These are phyloP conservation scores for Nidularia pulvinata DNA, from an alignment of 768 basidiomycete species.

Conservation along the genomic window DNA sequence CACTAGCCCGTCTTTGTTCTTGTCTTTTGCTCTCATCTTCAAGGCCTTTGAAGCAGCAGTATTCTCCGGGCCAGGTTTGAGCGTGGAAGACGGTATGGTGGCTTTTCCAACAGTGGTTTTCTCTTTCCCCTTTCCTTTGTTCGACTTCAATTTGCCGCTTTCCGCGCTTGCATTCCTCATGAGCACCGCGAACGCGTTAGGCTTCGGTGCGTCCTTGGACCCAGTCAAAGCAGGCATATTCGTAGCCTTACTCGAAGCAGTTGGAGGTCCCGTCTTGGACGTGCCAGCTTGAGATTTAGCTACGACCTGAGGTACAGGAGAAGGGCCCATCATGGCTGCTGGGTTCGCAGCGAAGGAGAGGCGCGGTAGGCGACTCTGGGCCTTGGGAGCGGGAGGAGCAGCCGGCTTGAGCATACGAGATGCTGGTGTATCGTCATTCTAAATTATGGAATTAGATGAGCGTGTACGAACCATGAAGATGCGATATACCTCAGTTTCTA, in stretches of 20 bases:
- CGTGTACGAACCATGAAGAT: not conserved
- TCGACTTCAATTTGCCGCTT: constrained; percentile 6
- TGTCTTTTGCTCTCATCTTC: not conserved
- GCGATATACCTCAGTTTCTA: constrained; percentile 16
- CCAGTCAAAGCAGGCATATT: not conserved
- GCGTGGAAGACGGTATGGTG: not conserved
- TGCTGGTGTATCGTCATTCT: not conserved
- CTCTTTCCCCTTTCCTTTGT: constrained; percentile 20
- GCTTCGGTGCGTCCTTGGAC: constrained; percentile 4
- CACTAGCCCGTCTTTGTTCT: constrained; percentile 7
- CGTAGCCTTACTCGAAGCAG: not conserved
- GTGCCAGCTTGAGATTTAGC: not conserved
- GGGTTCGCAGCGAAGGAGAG: constrained; percentile 15
- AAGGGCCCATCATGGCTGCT: constrained; percentile 11
- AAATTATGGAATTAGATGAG: not conserved
- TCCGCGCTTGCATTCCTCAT: constrained; percentile 22
- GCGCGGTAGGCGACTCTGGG: constrained; percentile 30
- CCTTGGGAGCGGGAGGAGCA: constrained; percentile 8
- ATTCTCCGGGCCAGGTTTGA: not conserved
- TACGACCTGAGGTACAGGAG: constrained; percentile 1
- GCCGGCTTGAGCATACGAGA: constrained; percentile 6
- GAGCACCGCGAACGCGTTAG: constrained; percentile 29
- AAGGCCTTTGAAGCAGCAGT: no score
- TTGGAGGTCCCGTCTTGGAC: not conserved
- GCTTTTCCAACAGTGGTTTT: constrained; percentile 1